Evolutionary conservation across 2,329 filamentous ascomycete species (phyloP), one percentile per base, ranked within the genome.

Genomic region (Bipolaris oryzae): DNA sequence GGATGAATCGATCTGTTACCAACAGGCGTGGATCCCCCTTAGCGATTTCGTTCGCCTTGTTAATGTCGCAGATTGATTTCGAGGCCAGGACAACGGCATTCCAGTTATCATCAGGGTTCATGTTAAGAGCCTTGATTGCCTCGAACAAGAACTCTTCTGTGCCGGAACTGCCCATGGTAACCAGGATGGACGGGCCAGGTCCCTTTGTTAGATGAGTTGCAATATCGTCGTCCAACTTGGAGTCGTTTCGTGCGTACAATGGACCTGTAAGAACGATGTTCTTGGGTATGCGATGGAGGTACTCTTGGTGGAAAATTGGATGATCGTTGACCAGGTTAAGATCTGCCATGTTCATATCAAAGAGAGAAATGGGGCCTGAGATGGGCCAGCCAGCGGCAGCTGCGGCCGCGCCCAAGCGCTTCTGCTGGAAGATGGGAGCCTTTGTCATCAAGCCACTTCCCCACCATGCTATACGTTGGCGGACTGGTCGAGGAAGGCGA

Each of bases 321-420:
- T 72, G 70, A 34, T 73, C 71, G 50, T 73, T 73, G 37, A 73
- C 71, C 21, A 73, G 49, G 44, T 73, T 73, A 20, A 73, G 71
- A 41, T 73, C 70, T 2, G 71, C 71, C 70, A 72, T 72, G 45
- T 72, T 72, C 69, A 73, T 73, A 28, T 73, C 71, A 58, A 73
- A 73, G 11, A 73, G 63, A 1, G 67, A 71, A 31, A 73, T 72
- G 1, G 71, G 71, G 0, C 71, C 71, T 21, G 60, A 62, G 53
- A 63, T 55, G 9, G 66, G 69, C 71, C 70, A 73, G 3, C 71
- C 71, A 35, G 56, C 62, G 15, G 60, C 65, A 3, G 66, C 68
- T 2, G 70, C 70, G 1, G 71, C 71, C 11, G 69, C 70, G 21
- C 71, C 71, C 11, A 73, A 55, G 7, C 71, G 65, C 50, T 68